Evolutionary conservation across 768 basidiomycete species (phyloP), one percentile per base, ranked within the genome.

Genomic region (Serendipita vermifera): DNA sequence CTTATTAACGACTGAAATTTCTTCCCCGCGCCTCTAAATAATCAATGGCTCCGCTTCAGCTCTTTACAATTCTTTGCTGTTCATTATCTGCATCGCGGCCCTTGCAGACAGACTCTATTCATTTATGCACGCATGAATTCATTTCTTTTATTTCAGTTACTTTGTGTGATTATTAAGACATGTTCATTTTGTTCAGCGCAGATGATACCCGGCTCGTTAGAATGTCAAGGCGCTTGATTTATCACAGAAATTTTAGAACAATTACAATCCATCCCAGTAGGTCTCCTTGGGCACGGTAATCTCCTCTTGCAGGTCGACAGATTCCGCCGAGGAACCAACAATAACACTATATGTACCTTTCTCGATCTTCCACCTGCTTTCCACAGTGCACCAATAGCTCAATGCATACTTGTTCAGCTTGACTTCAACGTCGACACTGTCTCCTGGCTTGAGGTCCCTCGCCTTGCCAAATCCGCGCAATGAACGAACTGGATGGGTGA

Each of bases 391-490:
- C 35, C 46, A 62, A 33, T 54, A 57, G 4, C 59, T 59, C 33
- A 79, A 75, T 0, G 82, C 81, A 57, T 81, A 81, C 62, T 79
- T 81, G 62, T 83, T 78, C 53, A 86, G 67, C 15, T 56, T 58
- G 20, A 85, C 61, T 17, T 64, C 61, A 5, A 79, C 75, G 11
- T 60, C 62, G 59, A 68, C 65, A 33, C 62, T 69, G 61, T 71
- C 62, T 1, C 82, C 80, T 0, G 82, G 74, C 9, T 69, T 64
- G 9, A 85, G 63, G 56, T 77, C 68, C 55, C 64, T 71, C 1
- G 75, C 76, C 64, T 85, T 85, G 15, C 70, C 67, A 65, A 86
- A 86, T 1, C 73, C 80, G 61, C 78, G 79, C 56, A 86, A 73
- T 62, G 79, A 75, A 31, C 79, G 69, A 22, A 71, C 71, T 3